Conservation (phyloP, 176 grass and related monocot genomes). For the Rhynchospora tenuis region DNA sequence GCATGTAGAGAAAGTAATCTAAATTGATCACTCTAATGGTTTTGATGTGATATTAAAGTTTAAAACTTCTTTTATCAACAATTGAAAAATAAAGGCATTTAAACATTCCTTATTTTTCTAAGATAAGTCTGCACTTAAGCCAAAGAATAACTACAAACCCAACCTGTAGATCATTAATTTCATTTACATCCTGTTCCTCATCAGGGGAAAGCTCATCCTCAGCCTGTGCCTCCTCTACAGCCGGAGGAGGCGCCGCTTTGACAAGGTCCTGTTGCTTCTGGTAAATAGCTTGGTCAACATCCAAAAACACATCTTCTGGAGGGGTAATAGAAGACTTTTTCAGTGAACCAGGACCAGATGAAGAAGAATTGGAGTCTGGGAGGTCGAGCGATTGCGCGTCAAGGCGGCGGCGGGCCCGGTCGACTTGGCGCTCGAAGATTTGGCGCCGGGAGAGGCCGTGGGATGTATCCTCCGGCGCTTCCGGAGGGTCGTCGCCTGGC, state of each 20-base stretch:
- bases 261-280: constrained; percentile 78
- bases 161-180: constrained; percentile 32
- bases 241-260: constrained; percentile 35
- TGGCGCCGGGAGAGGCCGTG: constrained; percentile 64
- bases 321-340: constrained; percentile 8
- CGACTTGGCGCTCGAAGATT: constrained; percentile 59
- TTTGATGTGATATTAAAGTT: no score
- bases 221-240: constrained; percentile 33
- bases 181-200: constrained; percentile 23
- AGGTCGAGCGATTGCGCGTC: constrained; percentile 47
- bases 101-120: no score
- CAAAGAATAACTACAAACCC: neutral
- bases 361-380: constrained; percentile 41
- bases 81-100: no score
- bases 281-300: constrained; percentile 72
- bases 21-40: no score
- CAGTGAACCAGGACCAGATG: constrained; percentile 10
- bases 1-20: no score
- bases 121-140: no score
- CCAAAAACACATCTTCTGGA: constrained; percentile 62
- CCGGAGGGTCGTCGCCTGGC: constrained; percentile 66
- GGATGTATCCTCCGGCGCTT: constrained; percentile 82
- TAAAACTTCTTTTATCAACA: no score
- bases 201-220: constrained; percentile 61
- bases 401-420: constrained; percentile 41